phyloP scores from a whole-genome alignment of 768 basidiomycete genomes.

The Kockovaella imperatae region DNA sequence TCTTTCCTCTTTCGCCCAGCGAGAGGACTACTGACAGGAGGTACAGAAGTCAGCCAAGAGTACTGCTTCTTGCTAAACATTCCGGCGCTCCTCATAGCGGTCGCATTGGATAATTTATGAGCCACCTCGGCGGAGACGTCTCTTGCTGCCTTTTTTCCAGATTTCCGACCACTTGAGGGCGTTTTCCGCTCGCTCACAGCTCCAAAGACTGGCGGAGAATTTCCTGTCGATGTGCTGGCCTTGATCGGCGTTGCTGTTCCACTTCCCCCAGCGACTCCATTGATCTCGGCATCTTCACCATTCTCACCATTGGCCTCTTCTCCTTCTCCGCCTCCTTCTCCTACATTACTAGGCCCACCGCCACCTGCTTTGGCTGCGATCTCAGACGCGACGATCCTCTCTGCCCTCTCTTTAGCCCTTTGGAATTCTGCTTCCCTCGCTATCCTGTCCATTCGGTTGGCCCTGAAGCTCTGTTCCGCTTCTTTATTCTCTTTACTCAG shows the following conservation, averaged over 20 bases:
- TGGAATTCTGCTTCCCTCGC: constrained; percentile 20
- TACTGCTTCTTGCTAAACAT: constrained; percentile 22
- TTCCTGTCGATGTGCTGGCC: neutral
- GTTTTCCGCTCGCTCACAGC: constrained; percentile 15
- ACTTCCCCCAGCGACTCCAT: constrained; percentile 2
- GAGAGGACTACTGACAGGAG: constrained; percentile 23
- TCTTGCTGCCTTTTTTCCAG: constrained; percentile 13
- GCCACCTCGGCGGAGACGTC: constrained; percentile 29
- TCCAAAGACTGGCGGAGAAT: constrained; percentile 18
- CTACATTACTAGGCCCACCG: constrained; percentile 5
- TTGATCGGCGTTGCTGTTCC: neutral
- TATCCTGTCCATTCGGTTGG: constrained; percentile 20
- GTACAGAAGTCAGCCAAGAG: constrained; percentile 29
- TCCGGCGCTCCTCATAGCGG: constrained; percentile 26
- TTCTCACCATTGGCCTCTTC: neutral
- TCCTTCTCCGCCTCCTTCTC: neutral
- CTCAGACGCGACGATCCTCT: too few relatives aligned
- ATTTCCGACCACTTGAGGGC: neutral
- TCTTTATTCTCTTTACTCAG: constrained; percentile 20
- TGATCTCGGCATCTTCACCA: neutral
- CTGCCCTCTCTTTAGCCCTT: constrained; percentile 6
- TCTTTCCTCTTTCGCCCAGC: constrained; percentile 18
- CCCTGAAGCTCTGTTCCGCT: constrained; percentile 21
- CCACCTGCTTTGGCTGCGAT: too few relatives aligned
- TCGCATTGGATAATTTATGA: constrained; percentile 31